Conservation (phyloP, 148 eudicot genomes). For the Heliamphora exappendiculata region DNA sequence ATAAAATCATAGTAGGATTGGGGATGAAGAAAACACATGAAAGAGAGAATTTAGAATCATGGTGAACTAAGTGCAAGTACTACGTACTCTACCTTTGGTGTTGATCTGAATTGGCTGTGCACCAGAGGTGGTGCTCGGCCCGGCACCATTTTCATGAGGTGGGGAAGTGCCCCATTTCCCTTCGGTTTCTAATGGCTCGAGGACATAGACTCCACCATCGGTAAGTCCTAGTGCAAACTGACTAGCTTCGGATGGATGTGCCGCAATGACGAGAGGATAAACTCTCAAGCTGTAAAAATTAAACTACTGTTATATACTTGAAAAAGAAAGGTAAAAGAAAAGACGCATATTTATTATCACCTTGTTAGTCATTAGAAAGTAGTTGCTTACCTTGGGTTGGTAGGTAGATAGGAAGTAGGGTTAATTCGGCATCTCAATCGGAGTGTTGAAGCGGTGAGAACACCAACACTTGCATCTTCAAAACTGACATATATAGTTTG, state of each 20-base stretch:
- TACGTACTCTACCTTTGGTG: conserved; percentile 35
- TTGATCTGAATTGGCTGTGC: conserved; percentile 46
- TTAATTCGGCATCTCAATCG: conserved; percentile 72
- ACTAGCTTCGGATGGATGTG: conserved; percentile 85
- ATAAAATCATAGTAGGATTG: conserved; percentile 21
- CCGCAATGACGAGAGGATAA: conserved; percentile 73
- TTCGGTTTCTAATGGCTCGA: conserved; percentile 89
- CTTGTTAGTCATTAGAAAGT: not conserved
- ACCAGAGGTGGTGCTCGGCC: conserved; percentile 43
- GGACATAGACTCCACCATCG: conserved; percentile 74
- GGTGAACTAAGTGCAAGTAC: conserved; percentile 1
- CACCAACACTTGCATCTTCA: conserved; percentile 77
- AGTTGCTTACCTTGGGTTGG: conserved; percentile 61
- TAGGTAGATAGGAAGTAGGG: conserved; percentile 62
- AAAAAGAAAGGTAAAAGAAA: not conserved
- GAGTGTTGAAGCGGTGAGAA: conserved; percentile 70
- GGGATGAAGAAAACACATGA: conserved; percentile 22
- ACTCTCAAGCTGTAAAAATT: conserved; percentile 41
- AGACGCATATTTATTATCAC: not conserved
- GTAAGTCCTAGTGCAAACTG: conserved; percentile 89
- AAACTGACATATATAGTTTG: conserved; percentile 69
- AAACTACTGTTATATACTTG: not conserved
- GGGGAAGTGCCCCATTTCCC: conserved; percentile 86
- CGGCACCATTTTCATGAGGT: conserved; percentile 64
- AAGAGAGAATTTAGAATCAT: conserved; percentile 6